These are phyloP conservation scores for Trichosporon inkin DNA, from an alignment of 1,284 basidiomycete genomes.

Conservation along the genomic window DNA sequence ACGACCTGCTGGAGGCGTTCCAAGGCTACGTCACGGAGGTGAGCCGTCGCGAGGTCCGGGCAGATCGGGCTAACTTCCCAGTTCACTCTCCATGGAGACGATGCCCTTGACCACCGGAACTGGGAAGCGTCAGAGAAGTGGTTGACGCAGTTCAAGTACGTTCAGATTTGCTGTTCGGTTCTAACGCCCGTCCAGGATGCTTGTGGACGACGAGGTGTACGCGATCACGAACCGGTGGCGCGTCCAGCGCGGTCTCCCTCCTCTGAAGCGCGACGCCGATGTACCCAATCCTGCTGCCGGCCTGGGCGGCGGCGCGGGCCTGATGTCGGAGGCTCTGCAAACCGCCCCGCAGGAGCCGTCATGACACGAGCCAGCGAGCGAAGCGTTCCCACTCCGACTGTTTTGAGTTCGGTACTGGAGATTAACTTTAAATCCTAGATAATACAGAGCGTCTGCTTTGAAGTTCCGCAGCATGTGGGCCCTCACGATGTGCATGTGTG, in stretches of 20 bases:
- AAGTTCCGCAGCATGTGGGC: no score
- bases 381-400: no score
- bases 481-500: no score
- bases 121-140: slow-evolving; percentile 84
- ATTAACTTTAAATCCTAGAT: no score
- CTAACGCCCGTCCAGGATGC: slow-evolving; percentile 24
- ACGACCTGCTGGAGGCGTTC: slow-evolving; percentile 40
- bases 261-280: slow-evolving; percentile 20
- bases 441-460: no score
- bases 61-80: slow-evolving; percentile 36
- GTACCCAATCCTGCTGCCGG: neutral
- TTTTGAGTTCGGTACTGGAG: no score
- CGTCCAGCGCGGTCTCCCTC: slow-evolving; percentile 28
- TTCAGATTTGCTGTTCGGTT: slow-evolving; percentile 18
- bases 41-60: slow-evolving; percentile 4
- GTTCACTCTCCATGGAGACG: slow-evolving; percentile 79
- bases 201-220: slow-evolving; percentile 46
- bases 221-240: slow-evolving; percentile 46
- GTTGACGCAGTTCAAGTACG: slow-evolving; percentile 72
- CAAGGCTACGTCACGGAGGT: slow-evolving; percentile 38
- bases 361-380: no score
- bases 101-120: slow-evolving; percentile 76
- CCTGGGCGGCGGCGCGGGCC: slow-evolving; percentile 11
- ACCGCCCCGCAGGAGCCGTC: neutral
- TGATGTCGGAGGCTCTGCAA: slow-evolving; percentile 13